A percentile compares a stretch with the other conserved stretches of the same genome.
Conservation (phyloP, 257 asterid genomes). For the Gentiana straminea region DNA sequence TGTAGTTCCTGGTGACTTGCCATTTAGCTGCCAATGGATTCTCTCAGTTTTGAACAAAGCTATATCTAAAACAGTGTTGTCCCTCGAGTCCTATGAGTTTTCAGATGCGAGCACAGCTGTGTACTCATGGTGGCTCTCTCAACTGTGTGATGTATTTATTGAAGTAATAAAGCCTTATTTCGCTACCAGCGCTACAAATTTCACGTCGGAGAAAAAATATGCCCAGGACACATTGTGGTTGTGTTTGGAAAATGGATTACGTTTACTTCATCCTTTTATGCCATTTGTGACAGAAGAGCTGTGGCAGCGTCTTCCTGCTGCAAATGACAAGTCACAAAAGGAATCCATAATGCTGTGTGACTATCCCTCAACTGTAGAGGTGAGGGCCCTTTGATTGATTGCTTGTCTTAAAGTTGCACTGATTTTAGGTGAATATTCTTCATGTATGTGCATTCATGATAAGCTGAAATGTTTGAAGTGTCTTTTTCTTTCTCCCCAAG, state of each 20-base stretch:
- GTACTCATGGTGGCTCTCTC: conserved; percentile 89
- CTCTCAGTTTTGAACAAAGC: conserved; percentile 86
- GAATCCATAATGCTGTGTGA: conserved; percentile 78
- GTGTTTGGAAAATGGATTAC: conserved; percentile 77
- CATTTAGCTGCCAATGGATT: conserved; percentile 95
- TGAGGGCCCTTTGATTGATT: conserved; percentile 1
- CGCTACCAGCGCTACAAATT: conserved; percentile 34
- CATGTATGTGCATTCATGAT: no score
- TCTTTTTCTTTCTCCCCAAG: no score
- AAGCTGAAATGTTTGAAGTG: no score
- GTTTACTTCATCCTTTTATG: conserved; percentile 94
- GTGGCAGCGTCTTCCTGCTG: conserved; percentile 95
- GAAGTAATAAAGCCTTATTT: conserved; percentile 93
- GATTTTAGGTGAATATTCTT: no score
- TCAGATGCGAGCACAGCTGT: conserved; percentile 90
- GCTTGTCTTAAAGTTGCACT: no score
- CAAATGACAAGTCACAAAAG: conserved; percentile 44
- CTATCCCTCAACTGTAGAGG: conserved; percentile 69
- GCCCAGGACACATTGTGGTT: conserved; percentile 91
- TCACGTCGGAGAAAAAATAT: conserved; percentile 36
- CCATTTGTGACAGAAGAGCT: conserved; percentile 90
- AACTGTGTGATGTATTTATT: conserved; percentile 85
- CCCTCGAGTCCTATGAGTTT: conserved; percentile 66
- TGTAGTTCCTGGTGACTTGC: conserved; percentile 46
- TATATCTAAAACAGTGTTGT: conserved; percentile 51